phyloP scores from a whole-genome alignment of 192 early-diverging fungal species.

The Backusella luteola region DNA sequence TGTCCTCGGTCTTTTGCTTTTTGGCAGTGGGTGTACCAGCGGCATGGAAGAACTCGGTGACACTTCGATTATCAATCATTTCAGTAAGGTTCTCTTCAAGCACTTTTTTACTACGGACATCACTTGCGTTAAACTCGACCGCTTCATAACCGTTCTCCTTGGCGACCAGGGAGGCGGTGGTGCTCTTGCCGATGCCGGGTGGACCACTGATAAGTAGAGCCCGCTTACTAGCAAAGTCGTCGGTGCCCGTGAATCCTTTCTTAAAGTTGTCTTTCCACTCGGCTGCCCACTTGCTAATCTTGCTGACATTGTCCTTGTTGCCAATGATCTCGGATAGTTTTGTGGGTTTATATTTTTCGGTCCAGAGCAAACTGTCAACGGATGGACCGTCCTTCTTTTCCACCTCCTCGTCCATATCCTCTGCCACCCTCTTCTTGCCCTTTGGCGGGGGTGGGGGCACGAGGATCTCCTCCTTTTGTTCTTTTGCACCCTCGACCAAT shows the following conservation, averaged over 20 bases:
- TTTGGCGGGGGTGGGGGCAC: slow-evolving; percentile 24
- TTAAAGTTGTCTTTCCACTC: slow-evolving; percentile 55
- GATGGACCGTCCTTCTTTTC: background rate
- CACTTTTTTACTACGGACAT: slow-evolving; percentile 85
- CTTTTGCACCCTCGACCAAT: slow-evolving; percentile 63
- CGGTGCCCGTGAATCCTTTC: slow-evolving; percentile 43
- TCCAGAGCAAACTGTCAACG: slow-evolving; percentile 57
- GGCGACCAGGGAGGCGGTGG: slow-evolving; percentile 88
- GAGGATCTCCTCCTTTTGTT: slow-evolving; percentile 23
- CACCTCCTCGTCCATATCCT: slow-evolving; percentile 12
- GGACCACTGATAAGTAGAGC: slow-evolving; percentile 90
- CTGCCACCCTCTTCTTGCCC: slow-evolving; percentile 8
- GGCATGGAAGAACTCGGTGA: slow-evolving; percentile 51
- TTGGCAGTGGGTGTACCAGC: background rate
- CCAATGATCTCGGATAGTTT: slow-evolving; percentile 82
- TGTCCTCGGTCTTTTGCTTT: background rate
- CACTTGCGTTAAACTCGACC: slow-evolving; percentile 97
- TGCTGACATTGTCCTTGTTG: slow-evolving; percentile 71
- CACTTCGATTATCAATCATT: slow-evolving; percentile 56
- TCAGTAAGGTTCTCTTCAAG: slow-evolving; percentile 66
- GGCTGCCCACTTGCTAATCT: slow-evolving; percentile 72
- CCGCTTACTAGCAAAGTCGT: slow-evolving; percentile 46
- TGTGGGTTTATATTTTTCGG: slow-evolving; percentile 90
- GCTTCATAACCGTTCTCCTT: slow-evolving; percentile 76
- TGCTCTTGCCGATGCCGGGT: slow-evolving; percentile 98